These are phyloP conservation scores for Ramularia endophylla DNA, from an alignment of 2,329 filamentous ascomycete genomes.

Conservation along the genomic window DNA sequence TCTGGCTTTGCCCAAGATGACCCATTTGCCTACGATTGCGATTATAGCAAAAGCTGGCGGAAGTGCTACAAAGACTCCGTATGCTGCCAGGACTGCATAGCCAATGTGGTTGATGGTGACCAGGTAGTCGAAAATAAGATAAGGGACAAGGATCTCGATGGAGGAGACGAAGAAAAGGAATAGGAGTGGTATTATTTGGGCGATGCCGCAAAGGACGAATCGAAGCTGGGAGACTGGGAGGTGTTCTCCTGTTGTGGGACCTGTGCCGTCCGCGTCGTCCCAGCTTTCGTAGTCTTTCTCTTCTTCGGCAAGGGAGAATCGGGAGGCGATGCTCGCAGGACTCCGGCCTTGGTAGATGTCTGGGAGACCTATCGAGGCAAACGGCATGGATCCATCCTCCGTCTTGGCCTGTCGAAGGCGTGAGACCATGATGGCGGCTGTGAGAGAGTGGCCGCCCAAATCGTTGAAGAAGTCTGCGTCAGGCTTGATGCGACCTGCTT, in stretches of 20 bases:
- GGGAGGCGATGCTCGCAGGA: conserved; percentile 15
- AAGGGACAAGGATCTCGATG: conserved; percentile 21
- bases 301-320: conserved; percentile 8
- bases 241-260: conserved; percentile 16
- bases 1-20: conserved; percentile 47
- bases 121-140: conserved; percentile 20
- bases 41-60: conserved; percentile 23
- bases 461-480: conserved; percentile 62
- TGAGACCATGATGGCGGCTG: conserved; percentile 44
- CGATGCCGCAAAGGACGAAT: conserved; percentile 20
- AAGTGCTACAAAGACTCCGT: conserved; percentile 16
- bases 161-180: conserved; percentile 21
- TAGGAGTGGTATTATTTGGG: conserved; percentile 18
- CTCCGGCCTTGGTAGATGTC: conserved; percentile 23
- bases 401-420: conserved; percentile 10
- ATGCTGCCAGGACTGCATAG: conserved; percentile 17
- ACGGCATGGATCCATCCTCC: conserved; percentile 12
- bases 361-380: conserved; percentile 22
- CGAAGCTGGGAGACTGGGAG: conserved; percentile 13
- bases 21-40: conserved; percentile 49
- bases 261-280: conserved; percentile 12
- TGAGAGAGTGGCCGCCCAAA: conserved; percentile 67
- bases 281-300: conserved; percentile 6
- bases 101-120: conserved; percentile 8
- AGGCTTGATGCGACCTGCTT: conserved; percentile 34